phyloP scores from a whole-genome alignment of 139 green algal species.

The Haematococcus lacustris region DNA sequence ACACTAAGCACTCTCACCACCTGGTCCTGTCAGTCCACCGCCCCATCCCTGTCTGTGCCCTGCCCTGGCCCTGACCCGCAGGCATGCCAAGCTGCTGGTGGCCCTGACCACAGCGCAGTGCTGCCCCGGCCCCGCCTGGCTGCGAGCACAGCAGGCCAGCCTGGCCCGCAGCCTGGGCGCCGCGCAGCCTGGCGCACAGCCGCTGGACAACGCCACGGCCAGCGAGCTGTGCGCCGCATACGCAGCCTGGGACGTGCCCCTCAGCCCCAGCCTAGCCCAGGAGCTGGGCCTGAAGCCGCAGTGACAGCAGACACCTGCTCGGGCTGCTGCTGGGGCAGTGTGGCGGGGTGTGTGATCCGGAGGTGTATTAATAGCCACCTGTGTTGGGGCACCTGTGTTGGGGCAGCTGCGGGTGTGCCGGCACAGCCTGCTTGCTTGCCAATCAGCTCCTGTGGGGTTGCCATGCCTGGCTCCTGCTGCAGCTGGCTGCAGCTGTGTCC shows the following conservation, averaged over 20 bases:
- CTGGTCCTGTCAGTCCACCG: no score
- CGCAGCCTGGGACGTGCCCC: background rate
- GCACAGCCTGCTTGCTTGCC: no score
- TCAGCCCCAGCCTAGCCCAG: background rate
- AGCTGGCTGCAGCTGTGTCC: no score
- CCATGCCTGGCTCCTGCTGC: no score
- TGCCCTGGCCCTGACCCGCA: slow-evolving; percentile 10
- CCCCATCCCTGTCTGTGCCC: no score
- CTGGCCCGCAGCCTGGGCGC: background rate
- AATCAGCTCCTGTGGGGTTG: no score
- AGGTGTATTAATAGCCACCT: no score
- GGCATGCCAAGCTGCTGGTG: slow-evolving; percentile 16
- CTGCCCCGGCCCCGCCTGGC: slow-evolving; percentile 12
- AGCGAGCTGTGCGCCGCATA: background rate
- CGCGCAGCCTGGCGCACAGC: background rate
- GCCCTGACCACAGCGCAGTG: slow-evolving; percentile 20
- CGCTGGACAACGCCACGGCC: slow-evolving; percentile 1
- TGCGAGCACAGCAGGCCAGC: background rate
- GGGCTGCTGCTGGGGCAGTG: no score
- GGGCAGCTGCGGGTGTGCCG: no score
- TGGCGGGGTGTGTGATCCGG: no score
- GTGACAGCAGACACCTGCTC: background rate
- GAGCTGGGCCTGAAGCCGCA: background rate
- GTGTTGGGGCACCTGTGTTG: no score
- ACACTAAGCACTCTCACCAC: no score